Percentiles rank a stretch among this genome's conserved stretches.
Evolutionary conservation across 2,329 filamentous ascomycete genomes (phyloP).

Genomic region (Fusarium sp.): DNA sequence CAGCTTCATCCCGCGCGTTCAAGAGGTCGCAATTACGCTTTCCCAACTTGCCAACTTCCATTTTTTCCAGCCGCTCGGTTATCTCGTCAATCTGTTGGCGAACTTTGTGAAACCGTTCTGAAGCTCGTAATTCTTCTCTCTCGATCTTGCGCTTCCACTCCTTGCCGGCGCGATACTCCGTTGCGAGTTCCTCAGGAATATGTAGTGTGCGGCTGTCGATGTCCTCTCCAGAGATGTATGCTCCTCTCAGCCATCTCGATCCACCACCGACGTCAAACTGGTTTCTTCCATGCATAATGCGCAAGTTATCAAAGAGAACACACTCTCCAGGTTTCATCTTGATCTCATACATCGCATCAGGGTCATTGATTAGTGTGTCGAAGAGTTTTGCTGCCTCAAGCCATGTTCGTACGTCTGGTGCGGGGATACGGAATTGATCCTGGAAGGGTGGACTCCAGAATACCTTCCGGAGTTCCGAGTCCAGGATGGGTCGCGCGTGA

Average conservation of each 20-base stretch:
- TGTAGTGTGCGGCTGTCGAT: conserved; percentile 54
- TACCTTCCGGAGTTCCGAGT: too few species aligned
- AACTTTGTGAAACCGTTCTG: conserved; percentile 46
- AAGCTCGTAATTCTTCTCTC: conserved; percentile 41
- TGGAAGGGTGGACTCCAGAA: conserved; percentile 86
- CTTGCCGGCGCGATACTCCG: conserved; percentile 39
- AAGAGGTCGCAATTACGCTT: too few species aligned
- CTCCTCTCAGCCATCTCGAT: conserved; percentile 84
- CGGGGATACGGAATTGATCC: conserved; percentile 56
- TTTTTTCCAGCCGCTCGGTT: conserved; percentile 28
- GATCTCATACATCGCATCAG: conserved; percentile 72
- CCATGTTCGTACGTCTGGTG: conserved; percentile 54
- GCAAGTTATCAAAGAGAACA: conserved; percentile 90
- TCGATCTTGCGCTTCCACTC: conserved; percentile 46
- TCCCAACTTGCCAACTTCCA: conserved; percentile 28
- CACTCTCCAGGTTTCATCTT: conserved; percentile 85
- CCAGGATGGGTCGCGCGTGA: conserved; percentile 66
- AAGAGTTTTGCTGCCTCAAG: conserved; percentile 67
- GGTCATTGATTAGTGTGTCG: conserved; percentile 67
- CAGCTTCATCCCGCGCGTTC: too few species aligned
- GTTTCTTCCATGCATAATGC: conserved; percentile 84
- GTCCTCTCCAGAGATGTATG: conserved; percentile 75
- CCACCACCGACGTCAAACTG: conserved; percentile 76
- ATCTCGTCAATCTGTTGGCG: conserved; percentile 22
- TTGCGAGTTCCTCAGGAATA: conserved; percentile 46